These are phyloP conservation scores for Glonium stellatum DNA, from an alignment of 495 filamentous ascomycete species.

Conservation along the genomic window DNA sequence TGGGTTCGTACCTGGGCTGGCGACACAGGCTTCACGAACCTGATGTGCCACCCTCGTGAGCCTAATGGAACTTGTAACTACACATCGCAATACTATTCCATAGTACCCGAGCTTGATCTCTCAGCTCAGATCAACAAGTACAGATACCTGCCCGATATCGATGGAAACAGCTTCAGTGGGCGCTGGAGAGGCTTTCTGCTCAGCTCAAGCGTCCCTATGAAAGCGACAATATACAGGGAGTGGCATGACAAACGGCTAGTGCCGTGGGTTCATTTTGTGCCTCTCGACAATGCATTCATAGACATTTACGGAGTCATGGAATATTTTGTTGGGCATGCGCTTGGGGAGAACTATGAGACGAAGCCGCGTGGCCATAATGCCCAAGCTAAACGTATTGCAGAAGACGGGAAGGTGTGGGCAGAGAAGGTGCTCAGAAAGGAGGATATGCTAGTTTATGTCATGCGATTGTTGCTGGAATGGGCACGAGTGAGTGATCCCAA, in stretches of 20 bases:
- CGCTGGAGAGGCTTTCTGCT: slow-evolving; percentile 32
- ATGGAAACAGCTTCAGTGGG: slow-evolving; percentile 34
- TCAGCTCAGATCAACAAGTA: slow-evolving; percentile 24
- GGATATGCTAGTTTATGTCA: slow-evolving; percentile 66
- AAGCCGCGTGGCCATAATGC: slow-evolving; percentile 48
- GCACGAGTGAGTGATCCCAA: slow-evolving; percentile 59
- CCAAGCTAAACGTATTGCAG: slow-evolving; percentile 55
- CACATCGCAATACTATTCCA: slow-evolving; percentile 25
- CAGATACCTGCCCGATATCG: slow-evolving; percentile 36
- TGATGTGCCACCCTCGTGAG: slow-evolving; percentile 29
- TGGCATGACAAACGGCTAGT: slow-evolving; percentile 34
- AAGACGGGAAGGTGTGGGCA: slow-evolving; percentile 59
- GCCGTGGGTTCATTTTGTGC: slow-evolving; percentile 45
- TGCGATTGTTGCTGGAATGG: slow-evolving; percentile 64
- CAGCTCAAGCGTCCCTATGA: slow-evolving; percentile 29
- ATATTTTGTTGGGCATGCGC: slow-evolving; percentile 58
- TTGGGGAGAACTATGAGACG: too few species aligned
- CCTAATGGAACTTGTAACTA: slow-evolving; percentile 24
- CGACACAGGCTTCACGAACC: slow-evolving; percentile 27
- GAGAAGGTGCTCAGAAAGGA: slow-evolving; percentile 59
- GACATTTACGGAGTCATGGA: slow-evolving; percentile 71
- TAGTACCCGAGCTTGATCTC: slow-evolving; percentile 15
- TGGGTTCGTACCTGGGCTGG: too few species aligned
- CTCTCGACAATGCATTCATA: slow-evolving; percentile 70
- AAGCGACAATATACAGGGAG: slow-evolving; percentile 36